A percentile compares a stretch with the other conserved stretches of the same genome.
Evolutionary conservation across 306 rosid genomes (phyloP).

Genomic region (Datisca glomerata): DNA sequence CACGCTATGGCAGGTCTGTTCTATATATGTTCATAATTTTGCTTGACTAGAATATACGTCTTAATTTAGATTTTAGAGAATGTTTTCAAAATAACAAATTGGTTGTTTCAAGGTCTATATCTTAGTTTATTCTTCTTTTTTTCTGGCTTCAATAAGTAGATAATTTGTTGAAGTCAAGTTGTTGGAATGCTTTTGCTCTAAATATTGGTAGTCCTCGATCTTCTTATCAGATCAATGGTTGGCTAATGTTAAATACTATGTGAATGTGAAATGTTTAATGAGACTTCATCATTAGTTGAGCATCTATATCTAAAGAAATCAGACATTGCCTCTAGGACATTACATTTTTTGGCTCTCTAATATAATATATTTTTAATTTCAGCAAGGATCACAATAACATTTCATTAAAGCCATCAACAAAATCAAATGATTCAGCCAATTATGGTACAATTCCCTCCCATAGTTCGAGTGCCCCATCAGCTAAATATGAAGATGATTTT

Average conservation of each 20-base stretch:
- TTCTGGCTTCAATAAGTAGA: no score
- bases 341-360: slow-evolving; percentile 19
- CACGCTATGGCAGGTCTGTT: slow-evolving; percentile 54
- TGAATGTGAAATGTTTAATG: not conserved
- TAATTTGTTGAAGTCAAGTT: no score
- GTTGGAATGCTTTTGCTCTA: no score
- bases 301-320: not conserved
- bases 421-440: slow-evolving; percentile 29
- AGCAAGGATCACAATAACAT: slow-evolving; percentile 39
- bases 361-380: slow-evolving; percentile 18
- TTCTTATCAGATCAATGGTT: no score
- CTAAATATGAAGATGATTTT: slow-evolving; percentile 49
- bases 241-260: no score
- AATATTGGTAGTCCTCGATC: no score
- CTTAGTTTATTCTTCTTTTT: no score
- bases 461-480: slow-evolving; percentile 27
- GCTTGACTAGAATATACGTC: no score
- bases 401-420: slow-evolving; percentile 43
- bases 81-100: no score
- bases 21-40: slow-evolving; percentile 13
- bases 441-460: slow-evolving; percentile 38
- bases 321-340: slow-evolving; percentile 9
- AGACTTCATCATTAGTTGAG: not conserved
- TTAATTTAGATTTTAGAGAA: no score
- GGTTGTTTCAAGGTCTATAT: no score